Percentiles rank a stretch among this genome's conserved stretches.
Conservation (phyloP, 352 stramenopile species). For the Phytophthora idaei region DNA sequence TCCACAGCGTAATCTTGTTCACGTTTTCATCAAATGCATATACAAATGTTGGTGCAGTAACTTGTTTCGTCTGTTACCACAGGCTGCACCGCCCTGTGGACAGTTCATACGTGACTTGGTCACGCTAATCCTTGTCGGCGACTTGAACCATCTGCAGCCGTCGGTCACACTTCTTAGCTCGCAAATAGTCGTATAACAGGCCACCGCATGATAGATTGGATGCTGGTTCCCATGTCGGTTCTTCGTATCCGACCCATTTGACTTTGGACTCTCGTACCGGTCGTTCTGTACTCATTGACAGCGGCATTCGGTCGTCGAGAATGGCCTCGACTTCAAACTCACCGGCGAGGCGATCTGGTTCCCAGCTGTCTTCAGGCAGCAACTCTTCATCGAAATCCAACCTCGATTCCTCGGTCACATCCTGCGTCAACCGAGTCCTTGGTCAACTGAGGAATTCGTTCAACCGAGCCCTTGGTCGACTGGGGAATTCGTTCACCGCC, state of each 20-base stretch:
- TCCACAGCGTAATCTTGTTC: too few relatives aligned
- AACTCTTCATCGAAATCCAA: constrained; percentile 17
- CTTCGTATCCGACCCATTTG: constrained; percentile 9
- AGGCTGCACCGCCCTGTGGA: not conserved
- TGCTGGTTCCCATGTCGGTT: not conserved
- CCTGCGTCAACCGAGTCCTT: not conserved
- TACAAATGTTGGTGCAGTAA: not conserved
- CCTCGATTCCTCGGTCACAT: not conserved
- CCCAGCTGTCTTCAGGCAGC: constrained; percentile 6
- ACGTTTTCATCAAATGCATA: too few relatives aligned
- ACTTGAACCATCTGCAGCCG: not conserved
- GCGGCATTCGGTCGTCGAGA: too few relatives aligned
- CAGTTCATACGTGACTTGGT: not conserved
- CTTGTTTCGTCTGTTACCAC: not conserved
- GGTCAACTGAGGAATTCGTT: not conserved
- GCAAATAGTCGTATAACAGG: constrained; percentile 11
- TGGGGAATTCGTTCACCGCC: not conserved
- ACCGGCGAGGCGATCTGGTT: too few relatives aligned
- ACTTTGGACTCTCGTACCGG: not conserved
- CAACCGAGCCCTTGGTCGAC: not conserved
- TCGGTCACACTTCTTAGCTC: not conserved
- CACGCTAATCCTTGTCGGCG: constrained; percentile 3
- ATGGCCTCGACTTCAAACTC: too few relatives aligned
- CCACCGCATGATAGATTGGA: constrained; percentile 2
- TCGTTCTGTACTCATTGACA: too few relatives aligned